These are phyloP conservation scores for Citeromyces siamensis DNA, from an alignment of 1,139 yeast genomes.

Conservation along the genomic window DNA sequence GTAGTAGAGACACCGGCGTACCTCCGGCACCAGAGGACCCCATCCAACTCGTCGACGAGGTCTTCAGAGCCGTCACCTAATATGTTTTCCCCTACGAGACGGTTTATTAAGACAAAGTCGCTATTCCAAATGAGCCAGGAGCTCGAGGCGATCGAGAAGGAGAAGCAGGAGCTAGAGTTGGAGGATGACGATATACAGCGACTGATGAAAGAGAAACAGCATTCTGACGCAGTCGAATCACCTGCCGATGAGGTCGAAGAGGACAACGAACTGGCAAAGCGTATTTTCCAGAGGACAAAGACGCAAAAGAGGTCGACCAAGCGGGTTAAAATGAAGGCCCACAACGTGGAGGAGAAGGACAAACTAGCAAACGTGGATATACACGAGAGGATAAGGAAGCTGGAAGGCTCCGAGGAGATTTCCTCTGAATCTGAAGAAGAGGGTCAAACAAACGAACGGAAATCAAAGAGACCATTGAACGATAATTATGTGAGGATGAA, in stretches of 20 bases:
- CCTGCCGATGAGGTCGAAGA: slow-evolving; percentile 13
- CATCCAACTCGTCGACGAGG: not conserved
- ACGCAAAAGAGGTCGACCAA: slow-evolving; percentile 3
- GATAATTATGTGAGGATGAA: slow-evolving; percentile 20
- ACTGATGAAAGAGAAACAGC: slow-evolving; percentile 7
- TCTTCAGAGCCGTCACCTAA: slow-evolving; percentile 20
- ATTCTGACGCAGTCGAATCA: slow-evolving; percentile 11
- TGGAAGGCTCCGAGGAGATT: slow-evolving; percentile 20
- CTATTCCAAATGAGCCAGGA: slow-evolving; percentile 23
- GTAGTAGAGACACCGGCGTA: slow-evolving; percentile 8
- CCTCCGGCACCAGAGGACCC: slow-evolving; percentile 5
- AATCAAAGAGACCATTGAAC: slow-evolving; percentile 13
- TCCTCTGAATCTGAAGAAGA: slow-evolving; percentile 11
- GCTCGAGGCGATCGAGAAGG: slow-evolving; percentile 16
- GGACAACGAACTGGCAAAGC: not conserved
- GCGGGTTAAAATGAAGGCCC: not conserved
- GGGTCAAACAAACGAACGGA: slow-evolving; percentile 10
- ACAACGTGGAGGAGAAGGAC: slow-evolving; percentile 1
- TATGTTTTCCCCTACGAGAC: slow-evolving; percentile 8
- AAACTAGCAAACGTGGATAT: slow-evolving; percentile 23
- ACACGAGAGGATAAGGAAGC: slow-evolving; percentile 24
- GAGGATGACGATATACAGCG: slow-evolving; percentile 11
- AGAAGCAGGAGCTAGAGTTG: slow-evolving; percentile 10
- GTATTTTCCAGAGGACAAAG: not conserved
- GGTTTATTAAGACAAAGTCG: slow-evolving; percentile 13